Evolutionary conservation across 805 yeast species (phyloP).

Genomic region (Zygosaccharomyces bailii): DNA sequence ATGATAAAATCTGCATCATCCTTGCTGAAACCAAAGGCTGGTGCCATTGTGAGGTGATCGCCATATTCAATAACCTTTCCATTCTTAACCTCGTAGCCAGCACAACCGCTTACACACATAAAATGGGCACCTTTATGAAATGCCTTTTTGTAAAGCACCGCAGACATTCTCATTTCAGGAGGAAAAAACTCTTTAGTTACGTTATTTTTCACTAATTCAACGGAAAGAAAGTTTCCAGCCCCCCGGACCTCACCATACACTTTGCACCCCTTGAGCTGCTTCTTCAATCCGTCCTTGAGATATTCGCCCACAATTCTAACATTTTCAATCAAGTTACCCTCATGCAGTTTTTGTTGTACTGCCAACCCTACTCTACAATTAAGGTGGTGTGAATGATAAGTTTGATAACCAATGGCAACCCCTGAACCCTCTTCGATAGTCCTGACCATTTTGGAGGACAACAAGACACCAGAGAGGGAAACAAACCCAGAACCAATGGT

Average conservation of each 20-base stretch:
- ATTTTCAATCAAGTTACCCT: constrained; percentile 39
- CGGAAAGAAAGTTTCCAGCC: constrained; percentile 55
- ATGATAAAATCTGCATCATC: constrained; percentile 7
- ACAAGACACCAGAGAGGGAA: constrained; percentile 46
- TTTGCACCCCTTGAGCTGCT: constrained; percentile 30
- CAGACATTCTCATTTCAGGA: constrained; percentile 6
- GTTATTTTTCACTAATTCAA: constrained; percentile 51
- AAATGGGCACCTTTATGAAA: constrained; percentile 2
- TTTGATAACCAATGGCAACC: constrained; percentile 44
- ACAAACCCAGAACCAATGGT: constrained; percentile 49
- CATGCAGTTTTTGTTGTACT: constrained; percentile 42
- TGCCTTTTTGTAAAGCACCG: constrained; percentile 2
- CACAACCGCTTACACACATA: constrained; percentile 6
- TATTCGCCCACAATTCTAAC: constrained; percentile 43
- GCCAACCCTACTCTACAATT: constrained; percentile 47
- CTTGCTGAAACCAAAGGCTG: constrained; percentile 5
- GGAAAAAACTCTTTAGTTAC: constrained; percentile 2
- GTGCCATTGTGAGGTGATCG: constrained; percentile 6
- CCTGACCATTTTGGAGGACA: constrained; percentile 41
- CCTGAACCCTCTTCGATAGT: constrained; percentile 41
- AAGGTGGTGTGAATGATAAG: constrained; percentile 48
- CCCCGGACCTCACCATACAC: constrained; percentile 62
- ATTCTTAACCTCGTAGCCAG: constrained; percentile 3
- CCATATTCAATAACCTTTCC: constrained; percentile 5
- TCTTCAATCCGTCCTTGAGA: constrained; percentile 39